These are phyloP conservation scores for Backusella australiensis DNA, from an alignment of 192 early-diverging fungal genomes.

Conservation along the genomic window DNA sequence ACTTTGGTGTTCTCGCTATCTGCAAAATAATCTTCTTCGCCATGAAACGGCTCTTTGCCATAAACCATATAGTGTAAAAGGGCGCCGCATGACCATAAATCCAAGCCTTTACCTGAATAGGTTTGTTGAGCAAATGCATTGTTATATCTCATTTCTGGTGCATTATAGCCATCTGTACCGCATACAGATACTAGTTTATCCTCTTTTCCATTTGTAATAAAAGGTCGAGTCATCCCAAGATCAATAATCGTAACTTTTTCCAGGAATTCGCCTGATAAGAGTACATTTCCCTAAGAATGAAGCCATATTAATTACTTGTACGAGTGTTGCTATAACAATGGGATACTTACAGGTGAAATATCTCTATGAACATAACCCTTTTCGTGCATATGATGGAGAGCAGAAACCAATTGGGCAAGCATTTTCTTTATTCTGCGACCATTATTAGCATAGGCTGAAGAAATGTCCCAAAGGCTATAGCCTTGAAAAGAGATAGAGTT, in stretches of 20 bases:
- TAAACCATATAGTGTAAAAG: background rate
- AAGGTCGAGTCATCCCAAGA: background rate
- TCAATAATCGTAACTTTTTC: background rate
- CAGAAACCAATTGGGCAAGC: background rate
- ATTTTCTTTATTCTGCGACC: background rate
- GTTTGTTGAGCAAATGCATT: too few species aligned
- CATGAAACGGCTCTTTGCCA: background rate
- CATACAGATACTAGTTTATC: background rate
- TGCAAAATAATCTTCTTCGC: too few species aligned
- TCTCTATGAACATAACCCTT: background rate
- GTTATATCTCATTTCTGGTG: background rate
- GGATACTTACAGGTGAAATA: background rate
- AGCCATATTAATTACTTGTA: background rate
- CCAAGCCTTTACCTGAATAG: background rate
- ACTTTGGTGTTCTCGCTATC: too few species aligned
- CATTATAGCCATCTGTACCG: background rate
- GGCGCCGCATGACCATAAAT: background rate
- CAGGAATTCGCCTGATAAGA: background rate
- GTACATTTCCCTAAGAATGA: background rate
- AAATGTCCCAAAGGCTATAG: background rate
- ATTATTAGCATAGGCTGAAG: background rate
- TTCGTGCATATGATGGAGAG: background rate
- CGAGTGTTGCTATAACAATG: background rate
- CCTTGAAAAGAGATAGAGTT: background rate
- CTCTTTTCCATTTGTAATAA: background rate